Conservation (phyloP, 768 basidiomycete genomes). For the Podaxis sp. region DNA sequence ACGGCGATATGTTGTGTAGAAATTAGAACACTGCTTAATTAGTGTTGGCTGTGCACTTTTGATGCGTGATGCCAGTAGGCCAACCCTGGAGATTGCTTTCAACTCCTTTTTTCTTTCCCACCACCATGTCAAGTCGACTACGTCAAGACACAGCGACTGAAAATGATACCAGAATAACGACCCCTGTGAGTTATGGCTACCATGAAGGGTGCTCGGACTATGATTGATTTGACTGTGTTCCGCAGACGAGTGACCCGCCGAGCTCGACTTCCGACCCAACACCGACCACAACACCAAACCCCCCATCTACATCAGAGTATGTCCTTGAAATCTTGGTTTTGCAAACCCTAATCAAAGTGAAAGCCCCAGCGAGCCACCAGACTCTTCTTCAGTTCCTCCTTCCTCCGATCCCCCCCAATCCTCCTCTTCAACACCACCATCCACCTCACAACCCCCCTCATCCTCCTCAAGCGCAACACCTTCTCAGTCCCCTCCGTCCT, state of each 20-base stretch:
- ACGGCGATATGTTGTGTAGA: background rate
- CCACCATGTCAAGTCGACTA: background rate
- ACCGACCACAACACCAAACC: background rate
- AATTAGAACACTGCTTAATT: background rate
- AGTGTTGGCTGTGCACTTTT: background rate
- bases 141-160: background rate
- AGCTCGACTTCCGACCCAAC: background rate
- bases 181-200: background rate
- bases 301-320: background rate
- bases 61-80: no score
- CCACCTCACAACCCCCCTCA: background rate
- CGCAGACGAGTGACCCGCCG: background rate
- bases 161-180: slow-evolving; percentile 13
- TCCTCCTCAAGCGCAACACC: background rate
- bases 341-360: background rate
- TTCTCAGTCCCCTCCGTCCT: no score
- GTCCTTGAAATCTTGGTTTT: background rate
- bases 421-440: background rate
- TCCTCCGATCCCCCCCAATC: background rate
- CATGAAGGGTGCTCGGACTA: background rate
- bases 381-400: background rate
- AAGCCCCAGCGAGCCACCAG: background rate
- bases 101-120: background rate
- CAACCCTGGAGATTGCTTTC: background rate
- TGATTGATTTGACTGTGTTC: background rate